A percentile compares a stretch with the other conserved stretches of the same genome.
phyloP scores from a whole-genome alignment of 495 filamentous ascomycete genomes.

The Trichoderma erinaceum region DNA sequence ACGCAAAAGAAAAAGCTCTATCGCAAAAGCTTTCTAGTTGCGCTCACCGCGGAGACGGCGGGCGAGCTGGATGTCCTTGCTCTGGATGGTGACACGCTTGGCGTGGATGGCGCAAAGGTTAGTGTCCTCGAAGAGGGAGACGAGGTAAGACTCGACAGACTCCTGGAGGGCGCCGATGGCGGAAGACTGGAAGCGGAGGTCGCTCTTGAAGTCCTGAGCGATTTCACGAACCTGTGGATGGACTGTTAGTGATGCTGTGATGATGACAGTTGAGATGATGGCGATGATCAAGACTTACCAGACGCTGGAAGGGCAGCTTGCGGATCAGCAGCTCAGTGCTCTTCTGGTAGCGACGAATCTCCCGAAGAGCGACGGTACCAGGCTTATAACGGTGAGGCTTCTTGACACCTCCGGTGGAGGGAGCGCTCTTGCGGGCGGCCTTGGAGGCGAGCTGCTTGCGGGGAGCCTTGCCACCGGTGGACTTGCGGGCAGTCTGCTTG shows the following conservation, averaged over 20 bases:
- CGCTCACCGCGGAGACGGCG: slow-evolving; percentile 96
- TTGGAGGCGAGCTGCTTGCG: slow-evolving; percentile 84
- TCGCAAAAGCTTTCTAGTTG: slow-evolving; percentile 30
- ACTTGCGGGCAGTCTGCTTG: slow-evolving; percentile 99
- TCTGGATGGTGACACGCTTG: slow-evolving; percentile 97
- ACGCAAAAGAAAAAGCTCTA: slow-evolving; percentile 9
- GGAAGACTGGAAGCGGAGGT: slow-evolving; percentile 99
- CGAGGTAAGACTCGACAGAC: slow-evolving; percentile 99
- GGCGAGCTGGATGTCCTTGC: slow-evolving; percentile 95
- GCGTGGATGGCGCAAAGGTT: slow-evolving; percentile 99
- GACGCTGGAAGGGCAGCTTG: slow-evolving; percentile 99
- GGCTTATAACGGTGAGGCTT: slow-evolving; percentile 99
- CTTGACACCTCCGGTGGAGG: slow-evolving; percentile 79
- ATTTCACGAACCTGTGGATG: slow-evolving; percentile 78
- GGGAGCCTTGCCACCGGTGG: slow-evolving; percentile 98
- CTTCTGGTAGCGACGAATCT: slow-evolving; percentile 99
- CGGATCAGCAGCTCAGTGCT: slow-evolving; percentile 99
- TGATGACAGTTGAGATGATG: not conserved
- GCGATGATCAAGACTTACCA: slow-evolving; percentile 48
- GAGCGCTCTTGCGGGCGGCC: slow-evolving; percentile 50
- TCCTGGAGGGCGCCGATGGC: slow-evolving; percentile 99
- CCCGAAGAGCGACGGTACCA: slow-evolving; percentile 99
- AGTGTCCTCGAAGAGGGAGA: slow-evolving; percentile 99
- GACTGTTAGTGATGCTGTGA: slow-evolving; percentile 28
- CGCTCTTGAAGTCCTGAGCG: slow-evolving; percentile 99